Conservation (phyloP, 208 protist species). For the Crithidia bombi region DNA sequence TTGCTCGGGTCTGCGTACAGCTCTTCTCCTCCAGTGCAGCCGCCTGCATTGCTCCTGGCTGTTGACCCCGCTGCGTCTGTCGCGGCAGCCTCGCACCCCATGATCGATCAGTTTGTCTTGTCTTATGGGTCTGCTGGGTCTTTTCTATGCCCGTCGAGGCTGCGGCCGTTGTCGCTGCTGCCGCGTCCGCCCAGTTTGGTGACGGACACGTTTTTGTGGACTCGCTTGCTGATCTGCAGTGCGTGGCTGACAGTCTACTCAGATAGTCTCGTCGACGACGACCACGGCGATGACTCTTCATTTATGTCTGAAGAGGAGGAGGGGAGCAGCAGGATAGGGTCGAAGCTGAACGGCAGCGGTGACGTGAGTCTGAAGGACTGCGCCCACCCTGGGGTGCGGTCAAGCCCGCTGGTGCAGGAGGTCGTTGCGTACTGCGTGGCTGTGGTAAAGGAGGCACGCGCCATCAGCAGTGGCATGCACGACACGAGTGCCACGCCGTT, state of each 20-base stretch:
- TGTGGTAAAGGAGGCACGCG: constrained; percentile 51
- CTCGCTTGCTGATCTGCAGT: constrained; percentile 62
- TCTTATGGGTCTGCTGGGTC: constrained; percentile 3
- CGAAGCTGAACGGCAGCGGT: no score
- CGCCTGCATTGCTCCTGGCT: not conserved
- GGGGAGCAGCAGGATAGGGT: no score
- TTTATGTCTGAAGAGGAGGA: not conserved
- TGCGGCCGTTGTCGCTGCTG: constrained; percentile 42
- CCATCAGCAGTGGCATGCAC: constrained; percentile 34
- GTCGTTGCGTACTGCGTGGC: constrained; percentile 42
- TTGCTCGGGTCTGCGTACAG: constrained; percentile 9
- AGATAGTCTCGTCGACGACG: constrained; percentile 26
- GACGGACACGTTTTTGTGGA: constrained; percentile 60
- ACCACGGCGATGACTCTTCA: not conserved
- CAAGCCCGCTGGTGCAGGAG: constrained; percentile 22
- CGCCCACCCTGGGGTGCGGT: constrained; percentile 15
- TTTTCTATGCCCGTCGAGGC: constrained; percentile 14
- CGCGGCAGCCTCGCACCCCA: not conserved
- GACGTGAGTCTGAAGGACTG: no score
- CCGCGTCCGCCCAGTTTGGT: constrained; percentile 52
- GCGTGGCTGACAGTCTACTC: constrained; percentile 62
- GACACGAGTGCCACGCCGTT: not conserved
- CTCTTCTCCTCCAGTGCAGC: not conserved
- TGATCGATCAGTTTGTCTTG: not conserved
- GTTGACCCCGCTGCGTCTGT: not conserved